Evolutionary conservation across 2,329 filamentous ascomycete species (phyloP).

Genomic region (Paraphoma chrysanthemicola): DNA sequence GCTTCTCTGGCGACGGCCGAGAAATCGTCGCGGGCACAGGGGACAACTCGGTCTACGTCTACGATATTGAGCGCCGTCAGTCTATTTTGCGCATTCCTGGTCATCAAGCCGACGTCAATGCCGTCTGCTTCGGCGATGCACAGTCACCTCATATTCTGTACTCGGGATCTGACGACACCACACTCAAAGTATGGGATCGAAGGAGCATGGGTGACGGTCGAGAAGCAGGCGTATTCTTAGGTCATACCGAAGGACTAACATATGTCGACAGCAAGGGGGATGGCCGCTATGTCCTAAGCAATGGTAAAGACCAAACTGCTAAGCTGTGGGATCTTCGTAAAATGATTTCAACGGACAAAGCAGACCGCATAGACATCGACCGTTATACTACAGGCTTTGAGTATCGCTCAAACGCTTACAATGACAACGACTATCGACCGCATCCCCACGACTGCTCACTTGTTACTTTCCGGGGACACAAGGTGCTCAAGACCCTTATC

Average conservation of each 20-base stretch:
- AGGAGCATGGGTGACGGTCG: slow-evolving; percentile 69
- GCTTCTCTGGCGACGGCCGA: slow-evolving; percentile 89
- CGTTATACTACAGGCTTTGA: slow-evolving; percentile 71
- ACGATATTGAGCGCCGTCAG: slow-evolving; percentile 83
- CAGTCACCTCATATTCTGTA: slow-evolving; percentile 92
- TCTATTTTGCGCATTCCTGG: slow-evolving; percentile 78
- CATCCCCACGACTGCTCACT: slow-evolving; percentile 88
- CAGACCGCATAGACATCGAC: slow-evolving; percentile 63
- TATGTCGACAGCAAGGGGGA: slow-evolving; percentile 85
- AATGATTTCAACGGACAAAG: slow-evolving; percentile 77
- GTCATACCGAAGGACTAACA: slow-evolving; percentile 70
- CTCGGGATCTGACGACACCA: slow-evolving; percentile 93
- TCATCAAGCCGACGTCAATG: slow-evolving; percentile 90
- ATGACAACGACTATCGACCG: slow-evolving; percentile 70
- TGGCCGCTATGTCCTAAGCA: slow-evolving; percentile 86
- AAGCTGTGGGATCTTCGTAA: slow-evolving; percentile 96
- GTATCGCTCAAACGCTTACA: slow-evolving; percentile 74
- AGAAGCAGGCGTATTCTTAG: slow-evolving; percentile 69
- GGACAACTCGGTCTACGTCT: slow-evolving; percentile 80
- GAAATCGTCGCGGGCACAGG: slow-evolving; percentile 91
- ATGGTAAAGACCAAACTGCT: slow-evolving; percentile 95
- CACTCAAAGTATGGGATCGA: slow-evolving; percentile 95
- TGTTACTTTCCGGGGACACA: slow-evolving; percentile 92
- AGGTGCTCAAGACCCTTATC: slow-evolving; percentile 87
- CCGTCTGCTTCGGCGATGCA: slow-evolving; percentile 92